These are phyloP conservation scores for Cystofilobasidium macerans DNA, from an alignment of 768 basidiomycete species.

Conservation along the genomic window DNA sequence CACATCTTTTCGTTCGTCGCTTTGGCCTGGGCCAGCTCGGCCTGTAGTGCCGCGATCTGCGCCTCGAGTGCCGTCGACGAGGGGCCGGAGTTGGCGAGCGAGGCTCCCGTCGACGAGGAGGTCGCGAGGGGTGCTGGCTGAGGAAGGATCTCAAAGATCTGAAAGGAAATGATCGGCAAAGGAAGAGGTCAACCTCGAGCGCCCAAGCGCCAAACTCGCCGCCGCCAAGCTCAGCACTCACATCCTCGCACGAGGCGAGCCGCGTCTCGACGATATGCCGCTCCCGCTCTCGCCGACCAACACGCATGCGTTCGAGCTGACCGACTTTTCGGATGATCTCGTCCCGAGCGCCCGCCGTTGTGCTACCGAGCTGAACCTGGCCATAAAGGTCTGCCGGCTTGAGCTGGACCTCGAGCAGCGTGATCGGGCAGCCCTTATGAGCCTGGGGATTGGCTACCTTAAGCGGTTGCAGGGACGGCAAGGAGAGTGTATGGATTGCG, in stretches of 20 bases:
- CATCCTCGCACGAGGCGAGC: slow-evolving; percentile 16
- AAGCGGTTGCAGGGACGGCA: slow-evolving; percentile 79
- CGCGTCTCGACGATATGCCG: slow-evolving; percentile 31
- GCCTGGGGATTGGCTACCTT: slow-evolving; percentile 53
- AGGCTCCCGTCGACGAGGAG: neutral
- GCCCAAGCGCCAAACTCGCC: no score
- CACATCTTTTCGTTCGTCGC: slow-evolving; percentile 91
- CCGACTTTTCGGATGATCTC: slow-evolving; percentile 37
- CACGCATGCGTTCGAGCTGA: slow-evolving; percentile 36
- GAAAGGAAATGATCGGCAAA: neutral
- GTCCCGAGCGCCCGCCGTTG: slow-evolving; percentile 13
- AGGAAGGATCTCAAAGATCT: slow-evolving; percentile 16
- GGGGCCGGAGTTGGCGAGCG: neutral
- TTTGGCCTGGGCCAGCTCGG: slow-evolving; percentile 70
- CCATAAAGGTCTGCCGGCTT: slow-evolving; percentile 80
- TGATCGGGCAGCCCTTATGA: slow-evolving; percentile 55
- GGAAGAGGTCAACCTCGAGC: no score
- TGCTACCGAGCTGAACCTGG: slow-evolving; percentile 50
- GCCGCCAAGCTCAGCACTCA: no score
- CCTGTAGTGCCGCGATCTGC: slow-evolving; percentile 56
- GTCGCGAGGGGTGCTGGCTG: neutral
- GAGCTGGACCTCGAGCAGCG: slow-evolving; percentile 63
- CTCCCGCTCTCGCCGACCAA: slow-evolving; percentile 30
- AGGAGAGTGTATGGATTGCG: slow-evolving; percentile 66
- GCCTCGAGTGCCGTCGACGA: slow-evolving; percentile 49